phyloP scores from a whole-genome alignment of 2,329 filamentous ascomycete species.

The Cercospora brassicicola region DNA sequence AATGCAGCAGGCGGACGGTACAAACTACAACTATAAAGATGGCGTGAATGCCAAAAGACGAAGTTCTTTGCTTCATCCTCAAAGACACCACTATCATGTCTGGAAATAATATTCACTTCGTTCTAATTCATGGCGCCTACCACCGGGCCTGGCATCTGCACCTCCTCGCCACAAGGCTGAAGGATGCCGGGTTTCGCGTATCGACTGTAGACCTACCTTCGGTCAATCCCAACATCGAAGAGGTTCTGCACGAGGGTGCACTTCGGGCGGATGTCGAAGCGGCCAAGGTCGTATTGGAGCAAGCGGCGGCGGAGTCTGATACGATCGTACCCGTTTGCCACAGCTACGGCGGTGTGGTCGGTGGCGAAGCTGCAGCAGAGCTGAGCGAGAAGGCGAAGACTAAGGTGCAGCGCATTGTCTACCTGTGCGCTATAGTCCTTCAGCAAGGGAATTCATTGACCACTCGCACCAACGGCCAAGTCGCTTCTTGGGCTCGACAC shows the following conservation, averaged over 20 bases:
- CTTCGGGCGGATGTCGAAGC: slow-evolving; percentile 21
- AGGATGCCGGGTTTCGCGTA: slow-evolving; percentile 19
- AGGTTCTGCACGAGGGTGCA: not conserved
- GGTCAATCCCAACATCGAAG: slow-evolving; percentile 1
- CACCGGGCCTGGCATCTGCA: slow-evolving; percentile 25
- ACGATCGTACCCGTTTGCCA: slow-evolving; percentile 26
- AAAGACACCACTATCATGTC: slow-evolving; percentile 16
- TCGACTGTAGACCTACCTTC: slow-evolving; percentile 24
- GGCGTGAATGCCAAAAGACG: not conserved
- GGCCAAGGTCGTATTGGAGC: slow-evolving; percentile 22
- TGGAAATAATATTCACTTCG: slow-evolving; percentile 19
- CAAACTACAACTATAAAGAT: not conserved
- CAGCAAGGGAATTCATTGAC: slow-evolving; percentile 10
- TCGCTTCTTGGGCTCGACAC: slow-evolving; percentile 19
- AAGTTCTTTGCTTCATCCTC: not conserved
- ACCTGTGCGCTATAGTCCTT: slow-evolving; percentile 24
- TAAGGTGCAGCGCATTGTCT: slow-evolving; percentile 22
- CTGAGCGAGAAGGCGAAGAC: slow-evolving; percentile 15
- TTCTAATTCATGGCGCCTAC: slow-evolving; percentile 26
- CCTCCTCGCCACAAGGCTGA: slow-evolving; percentile 15
- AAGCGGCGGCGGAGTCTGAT: slow-evolving; percentile 20
- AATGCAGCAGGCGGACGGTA: not conserved
- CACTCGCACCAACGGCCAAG: not conserved
- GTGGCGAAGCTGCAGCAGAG: slow-evolving; percentile 25
- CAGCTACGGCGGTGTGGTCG: slow-evolving; percentile 24